Evolutionary conservation across 306 rosid genomes (phyloP).

Genomic region (Sindora glabra): DNA sequence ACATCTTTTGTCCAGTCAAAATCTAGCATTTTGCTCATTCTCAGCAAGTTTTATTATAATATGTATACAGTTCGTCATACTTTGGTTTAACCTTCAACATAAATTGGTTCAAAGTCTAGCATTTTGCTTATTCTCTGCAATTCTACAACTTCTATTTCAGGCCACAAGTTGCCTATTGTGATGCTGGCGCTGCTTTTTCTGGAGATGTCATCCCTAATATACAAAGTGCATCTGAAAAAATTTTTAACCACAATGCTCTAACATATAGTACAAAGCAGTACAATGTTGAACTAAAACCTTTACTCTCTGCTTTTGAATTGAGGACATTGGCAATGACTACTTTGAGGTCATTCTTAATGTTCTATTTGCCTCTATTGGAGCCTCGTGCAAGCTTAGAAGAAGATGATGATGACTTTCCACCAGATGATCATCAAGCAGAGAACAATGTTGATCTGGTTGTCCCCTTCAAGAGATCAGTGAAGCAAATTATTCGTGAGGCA

Average conservation of each 20-base stretch:
- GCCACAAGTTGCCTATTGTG: conserved; percentile 57
- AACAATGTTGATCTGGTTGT: conserved; percentile 39
- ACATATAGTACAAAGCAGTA: conserved; percentile 51
- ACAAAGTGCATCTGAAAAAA: conserved; percentile 31
- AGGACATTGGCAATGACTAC: conserved; percentile 44
- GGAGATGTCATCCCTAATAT: conserved; percentile 36
- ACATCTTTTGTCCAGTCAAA: background rate
- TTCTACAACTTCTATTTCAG: conserved; percentile 42
- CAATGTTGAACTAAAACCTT: conserved; percentile 56
- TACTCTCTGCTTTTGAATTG: conserved; percentile 67
- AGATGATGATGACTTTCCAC: conserved; percentile 55
- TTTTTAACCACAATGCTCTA: conserved; percentile 45
- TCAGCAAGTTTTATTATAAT: background rate
- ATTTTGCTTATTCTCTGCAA: too few species aligned
- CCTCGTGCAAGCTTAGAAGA: conserved; percentile 60
- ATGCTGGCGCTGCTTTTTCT: conserved; percentile 56
- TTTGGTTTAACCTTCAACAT: conserved; percentile 9
- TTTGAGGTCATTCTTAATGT: conserved; percentile 60
- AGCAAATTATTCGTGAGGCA: conserved; percentile 85
- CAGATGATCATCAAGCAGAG: conserved; percentile 30
- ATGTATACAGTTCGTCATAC: background rate
- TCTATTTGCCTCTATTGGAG: conserved; percentile 80
- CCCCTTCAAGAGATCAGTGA: conserved; percentile 75
- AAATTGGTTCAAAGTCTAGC: conserved; percentile 22
- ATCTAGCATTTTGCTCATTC: background rate